These are phyloP conservation scores for Fusarium continuum DNA, from an alignment of 2,329 filamentous ascomycete species.

Conservation along the genomic window DNA sequence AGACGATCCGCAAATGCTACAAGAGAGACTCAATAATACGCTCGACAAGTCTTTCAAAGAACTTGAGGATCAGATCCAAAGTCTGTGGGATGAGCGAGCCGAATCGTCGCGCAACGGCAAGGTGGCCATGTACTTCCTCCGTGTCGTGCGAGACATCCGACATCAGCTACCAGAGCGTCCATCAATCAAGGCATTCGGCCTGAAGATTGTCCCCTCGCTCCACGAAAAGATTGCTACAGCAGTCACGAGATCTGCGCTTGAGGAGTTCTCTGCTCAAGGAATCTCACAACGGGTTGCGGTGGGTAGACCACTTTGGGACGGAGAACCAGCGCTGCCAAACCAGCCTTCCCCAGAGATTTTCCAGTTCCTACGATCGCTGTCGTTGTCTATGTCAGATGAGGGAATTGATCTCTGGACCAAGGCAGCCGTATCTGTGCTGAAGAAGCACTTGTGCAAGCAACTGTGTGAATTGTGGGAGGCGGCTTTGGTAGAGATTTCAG, in stretches of 20 bases:
- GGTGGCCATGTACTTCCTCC: constrained; percentile 73
- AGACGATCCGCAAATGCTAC: constrained; percentile 73
- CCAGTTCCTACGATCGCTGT: constrained; percentile 72
- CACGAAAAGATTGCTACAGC: constrained; percentile 68
- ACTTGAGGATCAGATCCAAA: constrained; percentile 64
- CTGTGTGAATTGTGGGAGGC: constrained; percentile 61
- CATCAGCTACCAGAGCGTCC: constrained; percentile 67
- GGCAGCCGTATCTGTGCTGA: constrained; percentile 70
- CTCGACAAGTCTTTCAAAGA: constrained; percentile 65
- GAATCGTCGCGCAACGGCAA: constrained; percentile 59
- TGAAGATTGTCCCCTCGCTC: constrained; percentile 69
- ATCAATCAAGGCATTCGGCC: constrained; percentile 64
- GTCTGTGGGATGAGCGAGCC: constrained; percentile 59
- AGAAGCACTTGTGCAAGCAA: constrained; percentile 61
- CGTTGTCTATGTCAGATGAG: constrained; percentile 71
- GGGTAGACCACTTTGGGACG: constrained; percentile 81
- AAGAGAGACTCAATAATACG: constrained; percentile 65
- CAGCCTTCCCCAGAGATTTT: constrained; percentile 82
- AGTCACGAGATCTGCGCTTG: constrained; percentile 60
- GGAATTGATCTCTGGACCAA: constrained; percentile 86
- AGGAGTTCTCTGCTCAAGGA: constrained; percentile 55
- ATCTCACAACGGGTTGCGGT: constrained; percentile 60
- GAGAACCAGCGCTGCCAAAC: constrained; percentile 75
- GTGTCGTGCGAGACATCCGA: constrained; percentile 78
- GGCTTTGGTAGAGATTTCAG: constrained; percentile 48